phyloP scores from a whole-genome alignment of 257 asterid species.

The Nicotiana otophora region DNA sequence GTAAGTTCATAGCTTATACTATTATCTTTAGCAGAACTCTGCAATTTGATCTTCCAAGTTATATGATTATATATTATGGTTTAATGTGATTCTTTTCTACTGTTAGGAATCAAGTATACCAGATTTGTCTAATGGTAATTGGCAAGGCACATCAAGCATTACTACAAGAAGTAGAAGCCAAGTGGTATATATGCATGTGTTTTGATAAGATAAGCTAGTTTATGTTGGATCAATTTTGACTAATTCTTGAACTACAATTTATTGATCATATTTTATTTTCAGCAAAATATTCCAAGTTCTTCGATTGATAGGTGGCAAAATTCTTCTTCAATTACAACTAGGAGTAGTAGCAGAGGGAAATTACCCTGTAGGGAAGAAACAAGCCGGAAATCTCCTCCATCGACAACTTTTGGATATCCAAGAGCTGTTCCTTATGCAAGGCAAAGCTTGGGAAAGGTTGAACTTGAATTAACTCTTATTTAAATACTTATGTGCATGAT shows the following conservation, averaged over 20 bases:
- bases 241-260: not conserved
- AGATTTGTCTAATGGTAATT: constrained; percentile 31
- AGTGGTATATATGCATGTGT: constrained; percentile 26
- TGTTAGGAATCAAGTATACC: constrained; percentile 81
- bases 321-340: constrained; percentile 21
- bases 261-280: not conserved
- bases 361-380: constrained; percentile 34
- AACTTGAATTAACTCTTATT: not conserved
- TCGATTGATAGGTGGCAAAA: constrained; percentile 21
- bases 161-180: constrained; percentile 76
- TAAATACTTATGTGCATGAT: too few relatives aligned
- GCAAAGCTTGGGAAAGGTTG: constrained; percentile 64
- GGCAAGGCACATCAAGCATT: constrained; percentile 32
- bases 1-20: constrained; percentile 21
- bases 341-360: constrained; percentile 32
- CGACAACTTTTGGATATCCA: constrained; percentile 34
- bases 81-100: not conserved
- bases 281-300: constrained; percentile 28
- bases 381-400: constrained; percentile 66
- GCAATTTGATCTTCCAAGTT: not conserved
- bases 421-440: constrained; percentile 70
- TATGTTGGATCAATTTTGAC: not conserved
- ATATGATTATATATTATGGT: not conserved
- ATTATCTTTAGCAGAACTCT: not conserved
- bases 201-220: not conserved